These are phyloP conservation scores for Pseudocercospora cruenta DNA, from an alignment of 2,329 filamentous ascomycete genomes.

Conservation along the genomic window DNA sequence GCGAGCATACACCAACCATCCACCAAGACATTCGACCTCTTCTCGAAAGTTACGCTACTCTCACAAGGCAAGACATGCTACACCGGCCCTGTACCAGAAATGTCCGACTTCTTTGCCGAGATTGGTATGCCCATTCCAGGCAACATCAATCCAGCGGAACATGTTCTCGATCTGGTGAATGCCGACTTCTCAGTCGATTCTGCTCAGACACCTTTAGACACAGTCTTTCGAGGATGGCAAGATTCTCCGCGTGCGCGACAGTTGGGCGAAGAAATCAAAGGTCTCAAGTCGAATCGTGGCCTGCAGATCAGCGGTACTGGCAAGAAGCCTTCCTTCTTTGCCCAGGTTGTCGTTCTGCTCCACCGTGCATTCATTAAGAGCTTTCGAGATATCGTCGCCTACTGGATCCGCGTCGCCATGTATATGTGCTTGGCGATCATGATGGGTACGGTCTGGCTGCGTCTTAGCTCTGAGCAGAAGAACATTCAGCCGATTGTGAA, in stretches of 20 bases:
- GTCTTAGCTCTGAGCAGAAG: constrained; percentile 66
- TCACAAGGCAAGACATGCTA: constrained; percentile 71
- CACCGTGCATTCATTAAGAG: constrained; percentile 80
- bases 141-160: constrained; percentile 76
- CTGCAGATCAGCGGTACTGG: constrained; percentile 6
- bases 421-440: constrained; percentile 76
- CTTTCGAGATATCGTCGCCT: constrained; percentile 78
- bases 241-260: constrained; percentile 41
- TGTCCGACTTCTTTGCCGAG: constrained; percentile 63
- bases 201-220: constrained; percentile 46
- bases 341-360: constrained; percentile 59
- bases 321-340: constrained; percentile 15
- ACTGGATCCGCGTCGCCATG: constrained; percentile 79
- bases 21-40: constrained; percentile 73
- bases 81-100: constrained; percentile 61
- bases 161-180: constrained; percentile 74
- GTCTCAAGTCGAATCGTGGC: constrained; percentile 12
- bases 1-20: constrained; percentile 84
- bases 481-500: constrained; percentile 80
- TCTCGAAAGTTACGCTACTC: constrained; percentile 74
- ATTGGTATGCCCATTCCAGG: constrained; percentile 64
- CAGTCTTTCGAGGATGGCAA: constrained; percentile 58
- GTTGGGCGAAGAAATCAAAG: constrained; percentile 20
- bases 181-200: constrained; percentile 65
- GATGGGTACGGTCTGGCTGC: constrained; percentile 87